Percentiles rank a stretch among this genome's conserved stretches.
Evolutionary conservation across 495 filamentous ascomycete species (phyloP).

Genomic region (Tuber indicum): DNA sequence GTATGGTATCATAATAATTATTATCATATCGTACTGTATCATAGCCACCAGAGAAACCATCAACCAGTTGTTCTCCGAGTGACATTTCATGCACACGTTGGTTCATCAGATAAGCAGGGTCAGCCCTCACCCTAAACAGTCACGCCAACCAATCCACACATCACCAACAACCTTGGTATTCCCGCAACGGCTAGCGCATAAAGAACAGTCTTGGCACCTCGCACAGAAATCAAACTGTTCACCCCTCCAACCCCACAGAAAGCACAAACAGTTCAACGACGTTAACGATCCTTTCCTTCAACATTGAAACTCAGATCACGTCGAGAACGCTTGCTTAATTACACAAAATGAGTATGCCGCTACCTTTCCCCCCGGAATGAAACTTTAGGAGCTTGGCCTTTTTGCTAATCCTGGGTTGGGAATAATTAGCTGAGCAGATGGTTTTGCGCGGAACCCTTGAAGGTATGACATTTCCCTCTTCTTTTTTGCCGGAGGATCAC

Average conservation of each 20-base stretch:
- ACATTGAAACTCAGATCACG: neutral
- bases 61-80: neutral
- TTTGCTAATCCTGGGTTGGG: slow-evolving; percentile 29
- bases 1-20: too few species aligned
- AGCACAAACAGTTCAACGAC: neutral
- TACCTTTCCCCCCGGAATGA: slow-evolving; percentile 5
- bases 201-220: neutral
- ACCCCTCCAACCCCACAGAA: neutral
- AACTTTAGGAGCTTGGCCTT: neutral
- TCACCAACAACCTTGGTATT: neutral
- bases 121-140: neutral
- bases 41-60: neutral
- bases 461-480: slow-evolving; percentile 23
- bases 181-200: neutral
- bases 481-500: slow-evolving; percentile 4
- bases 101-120: neutral
- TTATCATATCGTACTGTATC: too few species aligned
- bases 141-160: neutral
- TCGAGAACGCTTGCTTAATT: slow-evolving; percentile 45
- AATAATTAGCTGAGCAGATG: slow-evolving; percentile 39
- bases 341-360: slow-evolving; percentile 37
- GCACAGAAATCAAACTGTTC: neutral
- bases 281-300: neutral
- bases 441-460: slow-evolving; percentile 42
- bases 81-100: neutral